phyloP scores from a whole-genome alignment of 1,284 basidiomycete genomes.

The Singerocomus inundabilis region DNA sequence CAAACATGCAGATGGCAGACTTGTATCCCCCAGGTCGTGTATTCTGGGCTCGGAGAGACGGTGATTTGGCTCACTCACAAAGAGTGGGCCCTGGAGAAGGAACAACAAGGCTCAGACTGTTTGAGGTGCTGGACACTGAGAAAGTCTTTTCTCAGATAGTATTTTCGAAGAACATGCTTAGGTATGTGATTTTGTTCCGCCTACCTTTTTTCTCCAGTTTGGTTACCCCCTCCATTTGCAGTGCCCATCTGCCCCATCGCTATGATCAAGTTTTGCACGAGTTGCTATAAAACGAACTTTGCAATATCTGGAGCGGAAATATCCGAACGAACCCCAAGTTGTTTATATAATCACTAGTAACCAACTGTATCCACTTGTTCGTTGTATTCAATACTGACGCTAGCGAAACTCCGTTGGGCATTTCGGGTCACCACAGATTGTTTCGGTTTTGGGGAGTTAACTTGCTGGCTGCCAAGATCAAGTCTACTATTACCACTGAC shows the following conservation, averaged over 20 bases:
- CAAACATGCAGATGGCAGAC: constrained; percentile 75
- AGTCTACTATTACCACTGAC: too few species aligned
- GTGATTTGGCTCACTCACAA: constrained; percentile 55
- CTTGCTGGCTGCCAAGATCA: too few species aligned
- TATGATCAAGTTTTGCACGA: constrained; percentile 68
- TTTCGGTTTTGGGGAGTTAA: too few species aligned
- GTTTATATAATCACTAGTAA: constrained; percentile 8
- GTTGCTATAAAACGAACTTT: constrained; percentile 40
- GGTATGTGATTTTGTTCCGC: constrained; percentile 39
- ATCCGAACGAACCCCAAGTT: constrained; percentile 3
- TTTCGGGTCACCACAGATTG: too few species aligned
- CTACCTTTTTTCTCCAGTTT: neutral
- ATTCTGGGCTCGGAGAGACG: constrained; percentile 72
- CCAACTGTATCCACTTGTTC: constrained; percentile 18
- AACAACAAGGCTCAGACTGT: constrained; percentile 56
- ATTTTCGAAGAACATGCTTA: constrained; percentile 79
- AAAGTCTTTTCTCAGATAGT: constrained; percentile 79
- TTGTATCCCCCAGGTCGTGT: constrained; percentile 80
- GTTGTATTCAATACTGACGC: constrained; percentile 20
- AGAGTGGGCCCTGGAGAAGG: constrained; percentile 22
- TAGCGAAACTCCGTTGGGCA: too few species aligned
- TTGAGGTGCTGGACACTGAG: constrained; percentile 72
- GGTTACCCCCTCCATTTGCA: constrained; percentile 29
- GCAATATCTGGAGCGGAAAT: neutral
- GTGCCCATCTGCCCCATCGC: constrained; percentile 65